These are phyloP conservation scores for Spathaspora sp. DNA, from an alignment of 1,139 yeast genomes.

Conservation along the genomic window DNA sequence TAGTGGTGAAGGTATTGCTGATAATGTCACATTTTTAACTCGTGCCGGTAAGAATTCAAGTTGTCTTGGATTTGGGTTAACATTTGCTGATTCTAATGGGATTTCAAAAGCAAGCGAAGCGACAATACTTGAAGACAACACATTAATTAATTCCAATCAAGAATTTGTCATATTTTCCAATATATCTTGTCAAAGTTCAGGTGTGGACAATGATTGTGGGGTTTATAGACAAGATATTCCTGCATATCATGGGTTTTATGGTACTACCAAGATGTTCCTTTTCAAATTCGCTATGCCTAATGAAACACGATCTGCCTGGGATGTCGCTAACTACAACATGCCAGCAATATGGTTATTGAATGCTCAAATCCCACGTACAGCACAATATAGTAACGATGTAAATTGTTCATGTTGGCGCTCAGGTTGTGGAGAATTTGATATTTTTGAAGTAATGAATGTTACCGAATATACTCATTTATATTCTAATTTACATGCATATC, in stretches of 20 bases:
- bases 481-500: constrained; percentile 72
- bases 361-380: constrained; percentile 91
- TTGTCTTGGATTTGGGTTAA: constrained; percentile 85
- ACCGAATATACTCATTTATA: constrained; percentile 57
- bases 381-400: constrained; percentile 70
- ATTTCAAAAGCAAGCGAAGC: constrained; percentile 60
- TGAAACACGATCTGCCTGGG: constrained; percentile 42
- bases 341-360: constrained; percentile 96
- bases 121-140: constrained; percentile 59
- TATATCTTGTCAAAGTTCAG: constrained; percentile 52
- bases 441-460: constrained; percentile 63
- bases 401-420: constrained; percentile 91
- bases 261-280: constrained; percentile 75
- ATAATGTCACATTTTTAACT: constrained; percentile 81
- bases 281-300: constrained; percentile 92
- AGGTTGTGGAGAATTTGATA: constrained; percentile 96
- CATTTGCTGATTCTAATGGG: constrained; percentile 79
- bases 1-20: constrained; percentile 39
- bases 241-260: constrained; percentile 89
- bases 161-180: constrained; percentile 81
- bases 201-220: constrained; percentile 69
- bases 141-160: constrained; percentile 61
- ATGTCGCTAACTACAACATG: constrained; percentile 70
- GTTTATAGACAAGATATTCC: constrained; percentile 83
- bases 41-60: constrained; percentile 71